Percentiles rank a stretch among this genome's conserved stretches.
Conservation (phyloP, 352 stramenopile genomes). For the Achlya hypogyna region DNA sequence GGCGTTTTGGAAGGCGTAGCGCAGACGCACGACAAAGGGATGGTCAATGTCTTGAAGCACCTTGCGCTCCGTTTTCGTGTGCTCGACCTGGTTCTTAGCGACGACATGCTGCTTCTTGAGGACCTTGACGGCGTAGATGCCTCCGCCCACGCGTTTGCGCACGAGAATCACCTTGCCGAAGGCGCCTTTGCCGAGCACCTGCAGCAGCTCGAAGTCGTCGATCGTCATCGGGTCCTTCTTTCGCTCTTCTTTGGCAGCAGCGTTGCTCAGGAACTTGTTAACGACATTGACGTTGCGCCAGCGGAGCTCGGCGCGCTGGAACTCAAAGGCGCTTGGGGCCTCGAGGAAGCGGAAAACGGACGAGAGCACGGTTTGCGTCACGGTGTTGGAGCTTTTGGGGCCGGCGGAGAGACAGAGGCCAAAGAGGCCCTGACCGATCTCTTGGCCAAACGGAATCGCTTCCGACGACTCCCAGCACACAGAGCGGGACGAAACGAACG, state of each 20-base stretch:
- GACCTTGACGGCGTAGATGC: conserved; percentile 89
- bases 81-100: conserved; percentile 83
- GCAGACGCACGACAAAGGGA: conserved; percentile 78
- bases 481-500: conserved; percentile 72
- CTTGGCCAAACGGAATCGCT: conserved; percentile 46
- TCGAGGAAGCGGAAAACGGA: conserved; percentile 77
- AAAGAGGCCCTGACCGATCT: conserved; percentile 34
- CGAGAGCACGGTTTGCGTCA: conserved; percentile 56
- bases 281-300: conserved; percentile 18
- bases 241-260: neutral
- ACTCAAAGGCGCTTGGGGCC: conserved; percentile 67
- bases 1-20: conserved; percentile 79
- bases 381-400: conserved; percentile 35
- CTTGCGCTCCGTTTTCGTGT: conserved; percentile 85
- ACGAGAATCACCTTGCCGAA: conserved; percentile 94
- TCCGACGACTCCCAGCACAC: conserved; percentile 68
- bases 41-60: conserved; percentile 82
- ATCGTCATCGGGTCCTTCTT: conserved; percentile 60
- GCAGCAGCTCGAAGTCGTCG: conserved; percentile 95
- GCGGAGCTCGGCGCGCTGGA: conserved; percentile 44
- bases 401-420: conserved; percentile 73
- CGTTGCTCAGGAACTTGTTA: conserved; percentile 10
- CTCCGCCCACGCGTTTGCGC: conserved; percentile 40
- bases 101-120: conserved; percentile 86
- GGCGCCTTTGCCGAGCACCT: conserved; percentile 94